phyloP scores from a whole-genome alignment of 73 alveolate species.

The Tetrahymena elliotti region DNA sequence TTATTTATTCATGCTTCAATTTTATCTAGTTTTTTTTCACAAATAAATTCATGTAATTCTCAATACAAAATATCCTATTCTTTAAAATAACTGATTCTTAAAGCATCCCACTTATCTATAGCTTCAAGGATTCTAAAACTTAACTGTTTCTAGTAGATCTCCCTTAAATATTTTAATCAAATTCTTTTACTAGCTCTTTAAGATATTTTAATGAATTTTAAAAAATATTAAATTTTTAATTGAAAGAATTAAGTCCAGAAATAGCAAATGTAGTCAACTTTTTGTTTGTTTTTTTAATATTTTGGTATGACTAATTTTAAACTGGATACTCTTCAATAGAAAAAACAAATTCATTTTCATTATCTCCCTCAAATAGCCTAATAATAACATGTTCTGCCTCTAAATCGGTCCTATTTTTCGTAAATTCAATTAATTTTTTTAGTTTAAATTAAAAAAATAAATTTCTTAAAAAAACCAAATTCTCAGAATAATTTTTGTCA shows the following conservation, averaged over 20 bases:
- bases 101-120: not conserved
- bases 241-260: not conserved
- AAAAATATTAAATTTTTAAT: not conserved
- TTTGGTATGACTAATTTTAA: not conserved
- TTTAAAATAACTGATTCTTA: not conserved
- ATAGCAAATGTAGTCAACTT: not conserved
- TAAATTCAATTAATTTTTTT: not conserved
- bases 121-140: not conserved
- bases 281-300: not conserved
- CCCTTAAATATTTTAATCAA: not conserved
- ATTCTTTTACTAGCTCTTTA: not conserved
- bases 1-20: not conserved
- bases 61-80: not conserved
- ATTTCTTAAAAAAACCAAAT: not conserved
- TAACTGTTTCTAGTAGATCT: not conserved
- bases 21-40: not conserved
- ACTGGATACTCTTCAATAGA: not conserved
- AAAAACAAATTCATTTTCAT: not conserved
- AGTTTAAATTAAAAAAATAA: too few species aligned
- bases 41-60: not conserved
- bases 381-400: not conserved
- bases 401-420: not conserved
- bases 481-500: too few species aligned
- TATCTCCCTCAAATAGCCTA: not conserved
- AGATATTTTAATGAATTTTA: not conserved